phyloP scores from a whole-genome alignment of 1,139 yeast genomes.

The Hyphopichia buzzinii region DNA sequence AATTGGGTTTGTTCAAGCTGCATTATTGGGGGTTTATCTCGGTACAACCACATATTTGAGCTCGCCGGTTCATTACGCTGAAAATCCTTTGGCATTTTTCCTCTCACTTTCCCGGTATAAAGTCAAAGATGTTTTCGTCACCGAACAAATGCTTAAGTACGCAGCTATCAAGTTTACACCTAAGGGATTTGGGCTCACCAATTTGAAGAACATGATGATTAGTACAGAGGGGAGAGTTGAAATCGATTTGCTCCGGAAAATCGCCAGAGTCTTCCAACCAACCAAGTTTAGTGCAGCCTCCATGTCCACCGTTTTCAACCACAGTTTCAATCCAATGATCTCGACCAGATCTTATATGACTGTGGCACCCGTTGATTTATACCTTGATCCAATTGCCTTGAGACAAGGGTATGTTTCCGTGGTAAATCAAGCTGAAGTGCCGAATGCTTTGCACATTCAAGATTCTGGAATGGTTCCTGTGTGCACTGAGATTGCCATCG shows the following conservation, averaged over 20 bases:
- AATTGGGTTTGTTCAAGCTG: constrained; percentile 82
- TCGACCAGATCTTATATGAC: constrained; percentile 86
- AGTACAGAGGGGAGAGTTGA: constrained; percentile 78
- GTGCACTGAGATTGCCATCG: constrained; percentile 90
- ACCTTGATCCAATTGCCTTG: constrained; percentile 83
- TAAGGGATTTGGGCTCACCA: constrained; percentile 60
- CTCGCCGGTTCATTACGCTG: constrained; percentile 75
- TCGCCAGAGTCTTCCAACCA: constrained; percentile 62
- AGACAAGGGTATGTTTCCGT: constrained; percentile 84
- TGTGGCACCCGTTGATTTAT: constrained; percentile 83
- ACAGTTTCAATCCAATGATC: constrained; percentile 78
- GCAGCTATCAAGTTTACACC: constrained; percentile 66
- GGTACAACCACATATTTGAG: constrained; percentile 85
- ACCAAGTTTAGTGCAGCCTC: constrained; percentile 69
- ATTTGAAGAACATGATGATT: constrained; percentile 79
- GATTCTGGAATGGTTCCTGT: constrained; percentile 97
- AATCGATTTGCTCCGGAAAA: constrained; percentile 53
- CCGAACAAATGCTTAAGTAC: constrained; percentile 80
- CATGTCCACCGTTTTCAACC: constrained; percentile 75
- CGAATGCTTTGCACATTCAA: constrained; percentile 73
- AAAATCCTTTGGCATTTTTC: constrained; percentile 72
- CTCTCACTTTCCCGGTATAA: constrained; percentile 71
- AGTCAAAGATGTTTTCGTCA: constrained; percentile 83
- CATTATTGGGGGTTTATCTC: constrained; percentile 75
- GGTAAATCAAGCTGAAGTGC: constrained; percentile 69